phyloP scores from a whole-genome alignment of 1,284 basidiomycete species.

The Ustilago sp. region DNA sequence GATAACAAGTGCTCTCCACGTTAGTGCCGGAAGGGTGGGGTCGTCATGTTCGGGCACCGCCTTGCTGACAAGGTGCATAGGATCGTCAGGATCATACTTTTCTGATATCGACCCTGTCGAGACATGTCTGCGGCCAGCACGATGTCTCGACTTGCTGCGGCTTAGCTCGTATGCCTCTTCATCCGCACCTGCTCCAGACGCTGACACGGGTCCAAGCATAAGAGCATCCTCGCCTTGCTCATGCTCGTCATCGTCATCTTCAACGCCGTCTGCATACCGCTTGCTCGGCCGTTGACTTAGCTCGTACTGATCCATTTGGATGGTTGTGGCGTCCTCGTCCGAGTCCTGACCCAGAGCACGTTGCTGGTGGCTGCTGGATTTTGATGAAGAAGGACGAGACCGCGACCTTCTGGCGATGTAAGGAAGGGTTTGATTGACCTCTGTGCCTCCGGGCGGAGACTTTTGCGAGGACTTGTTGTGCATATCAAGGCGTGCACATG shows the following conservation, averaged over 20 bases:
- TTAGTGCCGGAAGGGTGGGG: slow-evolving; percentile 72
- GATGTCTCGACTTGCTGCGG: slow-evolving; percentile 20
- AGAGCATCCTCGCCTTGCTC: slow-evolving; percentile 45
- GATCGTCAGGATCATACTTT: slow-evolving; percentile 63
- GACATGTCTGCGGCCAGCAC: slow-evolving; percentile 26
- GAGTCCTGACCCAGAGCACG: slow-evolving; percentile 34
- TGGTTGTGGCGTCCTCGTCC: slow-evolving; percentile 39
- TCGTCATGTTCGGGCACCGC: slow-evolving; percentile 74
- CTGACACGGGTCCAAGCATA: slow-evolving; percentile 51
- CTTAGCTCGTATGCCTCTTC: slow-evolving; percentile 38
- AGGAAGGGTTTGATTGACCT: slow-evolving; percentile 15
- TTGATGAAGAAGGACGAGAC: slow-evolving; percentile 24
- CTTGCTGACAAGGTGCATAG: slow-evolving; percentile 61
- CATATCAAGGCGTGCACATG: slow-evolving; percentile 28
- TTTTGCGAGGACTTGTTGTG: slow-evolving; percentile 29
- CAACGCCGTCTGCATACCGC: slow-evolving; percentile 7
- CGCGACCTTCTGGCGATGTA: slow-evolving; percentile 32
- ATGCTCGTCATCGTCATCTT: slow-evolving; percentile 30
- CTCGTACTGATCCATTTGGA: slow-evolving; percentile 44
- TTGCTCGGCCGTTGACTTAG: slow-evolving; percentile 17
- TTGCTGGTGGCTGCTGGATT: slow-evolving; percentile 19
- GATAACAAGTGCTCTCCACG: slow-evolving; percentile 72
- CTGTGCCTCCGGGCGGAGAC: slow-evolving; percentile 47
- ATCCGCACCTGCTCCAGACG: slow-evolving; percentile 3
- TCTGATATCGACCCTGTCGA: slow-evolving; percentile 37